phyloP scores from a whole-genome alignment of 1,139 yeast species.

The Schwanniomyces etchellsii region DNA sequence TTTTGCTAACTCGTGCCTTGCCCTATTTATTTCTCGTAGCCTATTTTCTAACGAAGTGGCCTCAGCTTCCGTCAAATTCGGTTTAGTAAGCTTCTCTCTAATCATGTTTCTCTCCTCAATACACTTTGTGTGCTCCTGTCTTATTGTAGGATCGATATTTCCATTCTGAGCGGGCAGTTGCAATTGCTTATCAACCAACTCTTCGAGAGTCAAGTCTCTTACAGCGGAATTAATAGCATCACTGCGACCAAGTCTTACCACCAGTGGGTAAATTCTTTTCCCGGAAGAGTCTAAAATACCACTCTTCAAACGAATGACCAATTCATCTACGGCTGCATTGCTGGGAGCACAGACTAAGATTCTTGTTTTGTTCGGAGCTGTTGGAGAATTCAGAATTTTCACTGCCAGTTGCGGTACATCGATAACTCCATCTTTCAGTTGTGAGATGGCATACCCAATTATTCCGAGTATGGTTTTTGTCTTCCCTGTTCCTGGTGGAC shows the following conservation, averaged over 20 bases:
- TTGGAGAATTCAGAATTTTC: constrained; percentile 9
- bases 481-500: constrained; percentile 98
- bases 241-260: constrained; percentile 87
- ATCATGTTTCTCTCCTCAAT: constrained; percentile 47
- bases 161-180: constrained; percentile 32
- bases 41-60: constrained; percentile 40
- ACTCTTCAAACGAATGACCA: constrained; percentile 74
- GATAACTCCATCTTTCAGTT: constrained; percentile 23
- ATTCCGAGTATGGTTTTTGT: constrained; percentile 94
- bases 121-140: constrained; percentile 49
- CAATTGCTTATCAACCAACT: constrained; percentile 67
- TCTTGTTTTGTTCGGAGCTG: too few species aligned
- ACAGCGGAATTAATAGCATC: constrained; percentile 86
- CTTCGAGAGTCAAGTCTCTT: constrained; percentile 80
- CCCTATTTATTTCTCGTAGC: constrained; percentile 51
- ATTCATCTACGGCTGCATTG: constrained; percentile 97
- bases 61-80: constrained; percentile 30
- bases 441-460: constrained; percentile 64
- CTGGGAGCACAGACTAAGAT: constrained; percentile 95
- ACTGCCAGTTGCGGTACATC: constrained; percentile 9
- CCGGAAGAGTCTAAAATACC: constrained; percentile 67
- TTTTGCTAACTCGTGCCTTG: constrained; percentile 65
- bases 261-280: constrained; percentile 51
- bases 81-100: constrained; percentile 30
- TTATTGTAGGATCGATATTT: constrained; percentile 39